phyloP scores from a whole-genome alignment of 1,284 basidiomycete species.

The Ustilago bromivora region DNA sequence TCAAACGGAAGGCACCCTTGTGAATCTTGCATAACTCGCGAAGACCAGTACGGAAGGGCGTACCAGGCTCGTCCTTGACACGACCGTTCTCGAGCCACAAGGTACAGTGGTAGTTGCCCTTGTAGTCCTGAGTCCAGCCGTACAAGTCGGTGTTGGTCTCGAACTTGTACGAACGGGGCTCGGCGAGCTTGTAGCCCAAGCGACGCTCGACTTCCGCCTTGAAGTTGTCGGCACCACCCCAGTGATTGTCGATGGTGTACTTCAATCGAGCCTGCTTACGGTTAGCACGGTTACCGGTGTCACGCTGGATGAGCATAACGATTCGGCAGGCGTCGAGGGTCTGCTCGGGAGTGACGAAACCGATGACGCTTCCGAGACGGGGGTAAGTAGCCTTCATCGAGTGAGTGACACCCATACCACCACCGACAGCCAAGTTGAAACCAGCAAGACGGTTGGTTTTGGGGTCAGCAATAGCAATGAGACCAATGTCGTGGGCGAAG shows the following conservation, averaged over 20 bases:
- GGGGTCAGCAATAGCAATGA: constrained; percentile 87
- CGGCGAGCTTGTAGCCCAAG: constrained; percentile 81
- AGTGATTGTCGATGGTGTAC: constrained; percentile 91
- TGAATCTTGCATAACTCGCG: constrained; percentile 92
- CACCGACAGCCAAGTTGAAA: constrained; percentile 74
- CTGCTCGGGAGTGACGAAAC: constrained; percentile 91
- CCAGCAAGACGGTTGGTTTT: constrained; percentile 69
- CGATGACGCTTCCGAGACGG: constrained; percentile 85
- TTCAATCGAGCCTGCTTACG: constrained; percentile 75
- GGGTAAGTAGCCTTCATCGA: constrained; percentile 99
- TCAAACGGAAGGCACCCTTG: constrained; percentile 89
- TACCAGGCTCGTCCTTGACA: constrained; percentile 89
- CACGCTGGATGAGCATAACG: constrained; percentile 92
- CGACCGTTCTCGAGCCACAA: constrained; percentile 98
- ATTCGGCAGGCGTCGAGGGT: constrained; percentile 88
- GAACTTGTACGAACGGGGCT: constrained; percentile 82
- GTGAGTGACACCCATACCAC: constrained; percentile 99
- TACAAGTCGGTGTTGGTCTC: constrained; percentile 92
- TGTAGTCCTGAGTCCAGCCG: constrained; percentile 89
- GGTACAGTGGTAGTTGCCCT: constrained; percentile 91
- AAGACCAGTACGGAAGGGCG: constrained; percentile 92
- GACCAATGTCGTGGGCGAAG: constrained; percentile 94
- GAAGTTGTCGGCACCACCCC: constrained; percentile 77
- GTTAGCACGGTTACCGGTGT: constrained; percentile 90
- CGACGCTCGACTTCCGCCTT: constrained; percentile 89